Base-by-base conservation (phyloP, 345 rosid genomes). In the Microthlaspi erraticum region DNA sequence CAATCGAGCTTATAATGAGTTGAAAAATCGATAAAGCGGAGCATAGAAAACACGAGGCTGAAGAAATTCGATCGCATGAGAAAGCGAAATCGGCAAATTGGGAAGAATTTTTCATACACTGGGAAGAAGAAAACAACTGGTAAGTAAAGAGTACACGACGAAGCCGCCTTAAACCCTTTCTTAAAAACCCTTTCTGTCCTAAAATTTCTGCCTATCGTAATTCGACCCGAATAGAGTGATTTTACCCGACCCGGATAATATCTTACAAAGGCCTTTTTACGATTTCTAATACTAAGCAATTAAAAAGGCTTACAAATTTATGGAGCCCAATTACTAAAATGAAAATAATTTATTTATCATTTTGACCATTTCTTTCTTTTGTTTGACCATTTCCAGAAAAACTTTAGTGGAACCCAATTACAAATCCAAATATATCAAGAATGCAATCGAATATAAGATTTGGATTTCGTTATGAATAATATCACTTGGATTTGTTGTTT, bases 101-200 rank as follows among this genome's bases (percentile, higher is more conserved):
- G 20, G 71, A 64, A 52, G 43, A 51, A 26, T 26, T 1, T n/a
- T 18, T 67, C 55, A 59, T 42, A 62, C 8, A 57, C 12, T 6
- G 5, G 11, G 29, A 8, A 31, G 26, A 48, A 13, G 0, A 10
- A 56, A 60, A 29, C 41, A 49, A 63, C 2, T 54, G 70, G 71
- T 55, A 10, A 41, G 49, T 29, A 14, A 34, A 12, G 78, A 45
- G 45, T 13, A 61, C 60, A 57, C 77, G 32, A 66, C 62, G 55
- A 71, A 71, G 72, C 80, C 77, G 72, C 66, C 80, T 77, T 77
- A 77, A 77, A 71, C 80, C 80, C 71, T 65, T 41, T 49, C 45
- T 73, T 64, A 65, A 57, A 70, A 64, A 70, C 66, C 76, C 68
- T 64, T 48, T 14, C 39, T 23, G 9, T 61, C 53, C 44, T 67